Evolutionary conservation across 176 grass and related monocot genomes (phyloP), one percentile per base, ranked within the genome.

Genomic region (Bolboschoenus planiculmis): DNA sequence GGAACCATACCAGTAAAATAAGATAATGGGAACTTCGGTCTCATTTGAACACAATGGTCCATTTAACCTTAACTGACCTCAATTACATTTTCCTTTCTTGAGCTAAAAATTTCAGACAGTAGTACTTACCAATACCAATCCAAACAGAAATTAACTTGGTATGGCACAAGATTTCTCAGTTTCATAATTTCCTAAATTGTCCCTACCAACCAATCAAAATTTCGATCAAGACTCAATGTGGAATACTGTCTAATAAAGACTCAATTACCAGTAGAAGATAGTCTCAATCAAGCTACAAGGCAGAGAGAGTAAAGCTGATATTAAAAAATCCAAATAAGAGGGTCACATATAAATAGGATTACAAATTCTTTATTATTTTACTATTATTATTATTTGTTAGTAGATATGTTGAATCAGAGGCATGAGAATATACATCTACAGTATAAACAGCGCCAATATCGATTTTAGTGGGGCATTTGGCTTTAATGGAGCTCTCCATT

Each of bases 361-460:
- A 53, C 50, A 53, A 53, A 3, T 53, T 53, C 14, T 16, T 53
- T 53, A 4, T n/a, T 10, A 21, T 50, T 50, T 53, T 18, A 66
- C 63, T 10, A 53, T 57, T 36, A 78, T 8, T n/a, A 66, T 37
- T 3, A 29, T 60, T 64, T 48, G 36, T 87, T 82, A 20, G 20
- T 54, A 56, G 10, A 78, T 35, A 58, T 26, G 47, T 15, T 0
- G 0, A 39, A 43, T 42, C 3, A 80, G 56, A 80, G 4, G 59
- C 78, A 68, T 3, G 34, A 73, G 18, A 72, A 42, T 78, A 87
- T 93, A 97, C 96, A 78, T 98, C 87, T n/a, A 93, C 88, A 3
- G 84, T 95, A 64, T 98, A 98, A 62, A 95, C 92, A 87, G 96
- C 85, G 44, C 96, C 96, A 70, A 98, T 91, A 83, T 98, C 92